Base-by-base conservation (phyloP, 805 yeast species). In the Scheffersomyces lignosus region DNA sequence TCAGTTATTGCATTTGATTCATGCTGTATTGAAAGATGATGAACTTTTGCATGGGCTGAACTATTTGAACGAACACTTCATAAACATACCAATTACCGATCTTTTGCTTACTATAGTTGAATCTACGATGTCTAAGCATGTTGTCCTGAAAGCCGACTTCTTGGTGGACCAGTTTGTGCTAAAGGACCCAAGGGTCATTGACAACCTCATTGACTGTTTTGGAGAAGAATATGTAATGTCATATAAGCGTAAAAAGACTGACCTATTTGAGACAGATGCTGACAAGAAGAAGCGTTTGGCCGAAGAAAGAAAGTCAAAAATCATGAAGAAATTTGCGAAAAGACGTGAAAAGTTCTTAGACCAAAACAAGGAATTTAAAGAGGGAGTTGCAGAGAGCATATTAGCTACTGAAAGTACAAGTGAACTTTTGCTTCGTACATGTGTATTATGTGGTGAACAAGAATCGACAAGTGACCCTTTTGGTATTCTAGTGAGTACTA, bases 1-100 rank as follows among this genome's bases (percentile, higher is more conserved):
- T 13, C 79, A 77, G 29, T 50, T 81, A n/a, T 65, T 86, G 26
- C 93, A 85, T 54, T 65, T 86, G 33, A 45, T 83, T 2, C 88
- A 85, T 61, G 90, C 86, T 4, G 65, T 81, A 5, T 51, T 84
- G 14, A 49, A 64, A 18, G 83, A 80, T 50, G 72, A 71, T 36
- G 80, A 73, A 41, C 37, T 38, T 7, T 31, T 47, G 18, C 56
- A 67, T 44, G 82, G 79, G 1, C 38, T 52, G 7, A 37, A 51
- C 1, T 62, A 71, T 29, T 45, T 73, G 16, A 66, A 71, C 22
- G 71, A 70, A n/a, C 49, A 61, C 2, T 80, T 75, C 42, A 56
- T 76, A n/a, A 61, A 64, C 16, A 75, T 78, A 30, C 85, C 87
- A 4, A 66, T 80, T 23, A 65, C 81, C 50, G 77, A 76, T 41